Evolutionary conservation across 768 basidiomycete genomes (phyloP), one percentile per base, ranked within the genome.

Genomic region (Boletus tomentosulus): DNA sequence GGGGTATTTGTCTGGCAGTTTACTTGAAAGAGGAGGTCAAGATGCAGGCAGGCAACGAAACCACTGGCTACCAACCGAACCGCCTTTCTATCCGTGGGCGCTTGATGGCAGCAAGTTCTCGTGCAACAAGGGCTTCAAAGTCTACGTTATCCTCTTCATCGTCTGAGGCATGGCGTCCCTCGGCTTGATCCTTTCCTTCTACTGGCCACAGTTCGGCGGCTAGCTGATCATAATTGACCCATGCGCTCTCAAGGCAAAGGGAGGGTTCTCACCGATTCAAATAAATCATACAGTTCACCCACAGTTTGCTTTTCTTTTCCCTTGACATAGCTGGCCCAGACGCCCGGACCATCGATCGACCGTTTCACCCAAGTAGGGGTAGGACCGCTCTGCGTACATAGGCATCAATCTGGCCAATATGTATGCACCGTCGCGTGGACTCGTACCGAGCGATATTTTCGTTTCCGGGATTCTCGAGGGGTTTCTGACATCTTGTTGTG

Each of bases 281-380:
- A 89, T 10, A 93, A 62, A 62, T 91, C 88, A 57, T 85, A 86
- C 34, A 89, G 68, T 64, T 93, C 91, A 35, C 85, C 83, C 4
- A 89, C 80, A 0, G 87, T 79, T 62, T 85, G 85, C 57, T 80
- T 86, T 67, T 93, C 92, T 60, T 86, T 92, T 19, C 91, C 91
- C 66, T 86, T 89, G 30, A 90, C 79, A 76, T 89, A 92, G 62
- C 85, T 90, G 10, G 83, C 87, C 90, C 91, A 93, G 19, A 93
- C 72, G 16, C 91, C 90, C 19, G 91, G 91, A 9, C 91, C 91
- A 55, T 88, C 86, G 53, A 92, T 79, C 25, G 74, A 69, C 41
- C 79, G 72, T 67, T 82, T 88, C 22, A 72, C 77, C 84, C 85
- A 86, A 28, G 84, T 77, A 16, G 83, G 78, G 3, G 81, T 81